These are phyloP conservation scores for Leonotis leonurus DNA, from an alignment of 257 asterid species.

Conservation along the genomic window DNA sequence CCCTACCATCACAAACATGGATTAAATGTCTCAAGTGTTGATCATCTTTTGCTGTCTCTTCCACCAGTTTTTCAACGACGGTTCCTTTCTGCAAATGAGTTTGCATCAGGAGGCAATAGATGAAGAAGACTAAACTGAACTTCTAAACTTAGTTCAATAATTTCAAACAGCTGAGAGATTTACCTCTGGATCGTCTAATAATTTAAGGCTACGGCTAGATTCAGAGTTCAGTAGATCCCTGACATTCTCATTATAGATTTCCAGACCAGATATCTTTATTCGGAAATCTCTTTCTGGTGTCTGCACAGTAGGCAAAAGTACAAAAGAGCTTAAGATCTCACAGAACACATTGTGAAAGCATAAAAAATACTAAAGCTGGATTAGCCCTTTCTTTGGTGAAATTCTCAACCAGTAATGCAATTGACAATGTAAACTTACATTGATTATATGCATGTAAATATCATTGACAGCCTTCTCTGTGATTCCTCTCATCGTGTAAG, in stretches of 20 bases:
- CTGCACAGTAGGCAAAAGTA: slow-evolving; percentile 31
- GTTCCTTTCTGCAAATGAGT: slow-evolving; percentile 80
- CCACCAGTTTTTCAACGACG: slow-evolving; percentile 79
- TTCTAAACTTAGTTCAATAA: background rate
- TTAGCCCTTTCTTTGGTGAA: background rate
- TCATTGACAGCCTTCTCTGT: slow-evolving; percentile 88
- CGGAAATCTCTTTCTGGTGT: slow-evolving; percentile 88
- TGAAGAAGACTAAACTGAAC: slow-evolving; percentile 12
- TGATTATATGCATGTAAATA: slow-evolving; percentile 73
- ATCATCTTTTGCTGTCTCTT: slow-evolving; percentile 72
- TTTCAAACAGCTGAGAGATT: slow-evolving; percentile 6
- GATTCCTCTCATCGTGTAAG: slow-evolving; percentile 91
- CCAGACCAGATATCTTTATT: slow-evolving; percentile 80
- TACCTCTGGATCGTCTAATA: slow-evolving; percentile 94
- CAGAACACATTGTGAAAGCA: background rate
- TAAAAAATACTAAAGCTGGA: background rate
- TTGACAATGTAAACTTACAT: slow-evolving; percentile 41
- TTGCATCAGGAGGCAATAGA: background rate
- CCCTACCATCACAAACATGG: slow-evolving; percentile 69
- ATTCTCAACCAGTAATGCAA: background rate
- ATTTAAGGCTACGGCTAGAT: slow-evolving; percentile 81
- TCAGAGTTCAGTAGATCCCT: slow-evolving; percentile 82
- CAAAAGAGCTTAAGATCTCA: background rate
- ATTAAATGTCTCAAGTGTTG: slow-evolving; percentile 70
- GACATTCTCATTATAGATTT: slow-evolving; percentile 88